Evolutionary conservation across 176 grass and related monocot genomes (phyloP).

Genomic region (Oryza coarctata): DNA sequence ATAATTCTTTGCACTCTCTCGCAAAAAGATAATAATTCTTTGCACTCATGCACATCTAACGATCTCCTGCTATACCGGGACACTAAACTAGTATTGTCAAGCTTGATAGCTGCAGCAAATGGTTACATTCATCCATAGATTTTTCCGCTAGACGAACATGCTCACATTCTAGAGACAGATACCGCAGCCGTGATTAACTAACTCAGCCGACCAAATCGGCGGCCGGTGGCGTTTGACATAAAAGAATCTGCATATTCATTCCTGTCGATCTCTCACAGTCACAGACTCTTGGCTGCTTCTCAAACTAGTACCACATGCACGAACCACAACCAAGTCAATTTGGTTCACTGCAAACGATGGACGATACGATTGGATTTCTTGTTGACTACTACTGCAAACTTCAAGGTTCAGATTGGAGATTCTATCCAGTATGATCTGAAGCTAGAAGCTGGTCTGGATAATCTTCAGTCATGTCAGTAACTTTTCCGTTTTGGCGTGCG

Average conservation of each 20-base stretch:
- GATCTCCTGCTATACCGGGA: not conserved
- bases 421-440: not conserved
- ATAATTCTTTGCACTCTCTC: not conserved
- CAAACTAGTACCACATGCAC: not conserved
- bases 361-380: slow-evolving; percentile 35
- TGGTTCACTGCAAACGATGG: slow-evolving; percentile 15
- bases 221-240: slow-evolving; percentile 26
- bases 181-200: not conserved
- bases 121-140: slow-evolving; percentile 1
- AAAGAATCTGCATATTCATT: not conserved
- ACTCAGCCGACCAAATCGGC: slow-evolving; percentile 39
- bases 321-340: slow-evolving; percentile 23
- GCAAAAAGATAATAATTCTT: too few relatives aligned
- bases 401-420: slow-evolving; percentile 4
- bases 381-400: slow-evolving; percentile 1
- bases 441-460: not conserved
- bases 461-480: not conserved
- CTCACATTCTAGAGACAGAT: not conserved
- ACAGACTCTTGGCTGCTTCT: not conserved
- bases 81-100: not conserved
- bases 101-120: slow-evolving; percentile 7
- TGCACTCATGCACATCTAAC: not conserved
- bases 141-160: slow-evolving; percentile 20
- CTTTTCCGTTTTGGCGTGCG: not conserved
- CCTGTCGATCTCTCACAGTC: not conserved